Base-by-base conservation (phyloP, 768 basidiomycete genomes). In the Trametes villosa region DNA sequence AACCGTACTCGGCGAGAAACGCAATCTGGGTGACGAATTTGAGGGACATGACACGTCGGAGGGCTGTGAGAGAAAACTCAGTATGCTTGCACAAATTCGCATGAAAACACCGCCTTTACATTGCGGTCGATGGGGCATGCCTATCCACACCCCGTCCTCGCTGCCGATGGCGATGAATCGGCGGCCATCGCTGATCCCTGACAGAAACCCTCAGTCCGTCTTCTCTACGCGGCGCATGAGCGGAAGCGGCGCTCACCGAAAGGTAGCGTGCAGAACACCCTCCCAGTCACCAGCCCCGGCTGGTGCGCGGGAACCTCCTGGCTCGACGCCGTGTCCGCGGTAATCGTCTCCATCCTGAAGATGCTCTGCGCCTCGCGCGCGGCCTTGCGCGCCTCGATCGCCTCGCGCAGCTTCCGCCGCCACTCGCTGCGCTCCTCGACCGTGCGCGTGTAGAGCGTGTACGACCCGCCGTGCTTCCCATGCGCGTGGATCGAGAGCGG, bases 141-240 rank as follows among this genome's bases (percentile, higher is more conserved):
- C 81, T 22, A 84, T 78, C 76, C 79, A 84, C 13, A 83, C 78
- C 2, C 82, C 82, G 46, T 81, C 78, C n/a, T 76, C 74, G 61
- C 79, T 80, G 6, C 81, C 82, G 15, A 81, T 73, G 0, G 80
- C 78, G 22, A 82, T 73, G 9, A 83, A 70, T 20, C 70, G 70
- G 22, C 77, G 71, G 3, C 75, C 73, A 58, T 81, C 78, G 9
- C 72, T 65, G 1, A 76, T 77, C n/a, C 71, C 79, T 79, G 38
- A n/a, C n/a, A n/a, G n/a, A n/a, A n/a, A n/a, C n/a, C n/a, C n/a
- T 33, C 3, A n/a, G 11, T 5, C 48, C 9, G 15, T 12, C 12
- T 26, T 2, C 24, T 30, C 46, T 18, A 29, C 29, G 12, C 29
- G 5, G 5, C n/a, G 9, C 20, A 26, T 9, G 7, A 26, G 9